A percentile compares a stretch with the other conserved stretches of the same genome.
Evolutionary conservation across 116 monocot genomes (phyloP).

Genomic region (Zostera marina): DNA sequence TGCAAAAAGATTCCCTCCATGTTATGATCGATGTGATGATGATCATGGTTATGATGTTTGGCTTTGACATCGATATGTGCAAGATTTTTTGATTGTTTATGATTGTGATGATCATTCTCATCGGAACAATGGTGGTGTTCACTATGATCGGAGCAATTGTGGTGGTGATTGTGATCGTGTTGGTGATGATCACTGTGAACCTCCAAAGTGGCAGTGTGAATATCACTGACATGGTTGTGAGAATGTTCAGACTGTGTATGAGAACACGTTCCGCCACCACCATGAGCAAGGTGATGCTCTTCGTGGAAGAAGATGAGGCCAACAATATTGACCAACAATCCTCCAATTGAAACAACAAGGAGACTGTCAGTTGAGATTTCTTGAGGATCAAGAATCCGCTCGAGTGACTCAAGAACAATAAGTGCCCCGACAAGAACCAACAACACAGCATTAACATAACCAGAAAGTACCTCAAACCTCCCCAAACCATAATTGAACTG

Average conservation of each 20-base stretch:
- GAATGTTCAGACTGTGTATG: conserved; percentile 52
- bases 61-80: neutral
- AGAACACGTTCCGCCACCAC: conserved; percentile 47
- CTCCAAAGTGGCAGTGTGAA: conserved; percentile 10
- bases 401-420: conserved; percentile 82
- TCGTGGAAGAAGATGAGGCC: conserved; percentile 90
- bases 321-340: conserved; percentile 71
- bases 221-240: conserved; percentile 4
- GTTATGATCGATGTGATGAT: conserved; percentile 70
- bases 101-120: neutral
- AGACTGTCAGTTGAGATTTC: conserved; percentile 82
- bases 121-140: neutral
- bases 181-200: conserved; percentile 4
- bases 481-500: conserved; percentile 87
- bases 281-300: conserved; percentile 98
- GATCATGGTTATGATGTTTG: conserved; percentile 7
- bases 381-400: conserved; percentile 89
- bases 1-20: conserved; percentile 96
- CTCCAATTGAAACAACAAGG: conserved; percentile 79
- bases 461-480: conserved; percentile 87
- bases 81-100: conserved; percentile 4
- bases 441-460: conserved; percentile 88
- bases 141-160: neutral
- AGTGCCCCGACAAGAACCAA: conserved; percentile 84
- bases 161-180: neutral